phyloP scores from a whole-genome alignment of 2,329 filamentous ascomycete genomes.

The Penicillium corylophilum region DNA sequence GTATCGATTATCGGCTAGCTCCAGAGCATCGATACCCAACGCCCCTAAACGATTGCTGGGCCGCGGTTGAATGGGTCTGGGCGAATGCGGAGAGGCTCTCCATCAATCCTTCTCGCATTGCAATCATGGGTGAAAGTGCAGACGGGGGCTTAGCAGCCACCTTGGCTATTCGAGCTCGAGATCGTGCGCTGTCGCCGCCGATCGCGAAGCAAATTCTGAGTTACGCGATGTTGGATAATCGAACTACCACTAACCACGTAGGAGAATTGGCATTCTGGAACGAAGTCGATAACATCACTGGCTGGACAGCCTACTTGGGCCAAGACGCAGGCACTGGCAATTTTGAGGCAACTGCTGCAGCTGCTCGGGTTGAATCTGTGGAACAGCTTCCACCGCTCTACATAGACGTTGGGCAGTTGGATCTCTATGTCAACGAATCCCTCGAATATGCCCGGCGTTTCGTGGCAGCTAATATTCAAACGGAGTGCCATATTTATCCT shows the following conservation, averaged over 20 bases:
- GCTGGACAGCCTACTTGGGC: conserved; percentile 24
- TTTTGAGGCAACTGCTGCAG: conserved; percentile 35
- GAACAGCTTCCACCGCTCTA: conserved; percentile 43
- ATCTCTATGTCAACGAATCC: conserved; percentile 44
- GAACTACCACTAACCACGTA: conserved; percentile 15
- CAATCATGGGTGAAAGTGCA: conserved; percentile 57
- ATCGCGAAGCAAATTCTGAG: conserved; percentile 41
- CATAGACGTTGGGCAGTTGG: conserved; percentile 44
- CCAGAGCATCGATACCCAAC: conserved; percentile 43
- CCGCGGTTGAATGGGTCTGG: conserved; percentile 35
- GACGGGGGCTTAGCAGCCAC: conserved; percentile 59
- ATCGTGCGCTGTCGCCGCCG: conserved; percentile 32
- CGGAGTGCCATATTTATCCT: conserved; percentile 47
- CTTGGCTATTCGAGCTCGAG: conserved; percentile 51
- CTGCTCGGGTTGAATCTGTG: conserved; percentile 35
- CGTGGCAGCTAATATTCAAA: conserved; percentile 39
- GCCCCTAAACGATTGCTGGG: conserved; percentile 44
- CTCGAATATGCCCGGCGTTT: conserved; percentile 43
- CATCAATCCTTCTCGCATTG: conserved; percentile 50
- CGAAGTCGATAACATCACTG: conserved; percentile 18
- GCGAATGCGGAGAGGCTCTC: conserved; percentile 36
- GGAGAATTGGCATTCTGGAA: conserved; percentile 18
- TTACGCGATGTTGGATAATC: conserved; percentile 47
- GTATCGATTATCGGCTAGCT: conserved; percentile 46
- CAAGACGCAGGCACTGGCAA: conserved; percentile 25